Conservation (phyloP, 805 yeast genomes). For the Diddensiella caesifluorescens region DNA sequence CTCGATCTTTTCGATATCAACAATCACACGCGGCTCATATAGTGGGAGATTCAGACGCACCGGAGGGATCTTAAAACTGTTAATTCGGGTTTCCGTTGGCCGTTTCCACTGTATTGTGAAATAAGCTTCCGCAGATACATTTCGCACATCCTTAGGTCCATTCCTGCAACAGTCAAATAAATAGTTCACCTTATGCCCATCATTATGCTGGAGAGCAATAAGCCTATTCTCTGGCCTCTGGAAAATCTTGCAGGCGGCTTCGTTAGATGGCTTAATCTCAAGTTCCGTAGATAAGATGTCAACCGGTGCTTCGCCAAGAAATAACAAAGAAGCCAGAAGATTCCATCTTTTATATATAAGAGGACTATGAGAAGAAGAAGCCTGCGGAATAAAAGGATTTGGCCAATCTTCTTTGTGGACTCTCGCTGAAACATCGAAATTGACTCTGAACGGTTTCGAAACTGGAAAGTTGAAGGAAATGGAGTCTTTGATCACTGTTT, state of each 20-base stretch:
- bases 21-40: slow-evolving; percentile 63
- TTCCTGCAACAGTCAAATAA: slow-evolving; percentile 18
- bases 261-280: slow-evolving; percentile 20
- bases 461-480: slow-evolving; percentile 29
- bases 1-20: slow-evolving; percentile 26
- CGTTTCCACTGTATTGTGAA: slow-evolving; percentile 32
- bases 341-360: slow-evolving; percentile 33
- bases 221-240: background rate
- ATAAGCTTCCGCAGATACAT: slow-evolving; percentile 26
- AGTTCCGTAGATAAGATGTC: slow-evolving; percentile 22
- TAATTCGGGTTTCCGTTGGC: slow-evolving; percentile 3
- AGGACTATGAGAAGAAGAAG: slow-evolving; percentile 24
- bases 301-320: slow-evolving; percentile 19
- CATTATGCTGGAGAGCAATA: slow-evolving; percentile 18
- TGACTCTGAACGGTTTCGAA: slow-evolving; percentile 32
- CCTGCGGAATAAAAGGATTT: slow-evolving; percentile 31
- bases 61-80: slow-evolving; percentile 28
- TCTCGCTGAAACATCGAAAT: slow-evolving; percentile 34
- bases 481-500: slow-evolving; percentile 26
- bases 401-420: slow-evolving; percentile 34
- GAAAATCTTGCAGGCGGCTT: slow-evolving; percentile 17
- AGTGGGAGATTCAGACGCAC: slow-evolving; percentile 56
- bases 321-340: slow-evolving; percentile 29
- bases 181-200: slow-evolving; percentile 12
- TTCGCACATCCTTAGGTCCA: slow-evolving; percentile 20